Conservation (phyloP, 345 rosid species). For the Pugionium cornutum region DNA sequence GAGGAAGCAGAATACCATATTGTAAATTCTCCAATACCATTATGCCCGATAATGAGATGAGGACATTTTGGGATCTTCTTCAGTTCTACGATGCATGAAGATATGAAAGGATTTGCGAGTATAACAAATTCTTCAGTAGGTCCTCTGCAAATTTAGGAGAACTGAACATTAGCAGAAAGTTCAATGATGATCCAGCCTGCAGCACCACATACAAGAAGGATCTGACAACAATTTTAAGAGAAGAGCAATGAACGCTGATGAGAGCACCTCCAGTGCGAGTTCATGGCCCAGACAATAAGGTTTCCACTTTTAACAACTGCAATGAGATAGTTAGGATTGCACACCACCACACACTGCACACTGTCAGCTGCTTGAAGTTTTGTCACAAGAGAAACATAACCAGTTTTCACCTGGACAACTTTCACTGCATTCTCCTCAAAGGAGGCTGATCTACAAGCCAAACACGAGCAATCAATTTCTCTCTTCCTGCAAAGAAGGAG, state of each 20-base stretch:
- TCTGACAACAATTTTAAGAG: constrained; percentile 15
- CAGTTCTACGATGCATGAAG: constrained; percentile 66
- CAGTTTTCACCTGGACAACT: constrained; percentile 63
- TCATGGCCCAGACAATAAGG: constrained; percentile 78
- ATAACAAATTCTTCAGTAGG: constrained; percentile 52
- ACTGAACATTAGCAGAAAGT: constrained; percentile 27
- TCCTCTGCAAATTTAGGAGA: constrained; percentile 54
- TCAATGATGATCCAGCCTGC: constrained; percentile 31
- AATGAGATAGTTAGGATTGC: constrained; percentile 59
- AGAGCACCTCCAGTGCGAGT: constrained; percentile 76
- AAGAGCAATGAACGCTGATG: constrained; percentile 4
- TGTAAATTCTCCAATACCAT: constrained; percentile 74
- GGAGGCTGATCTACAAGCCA: constrained; percentile 61
- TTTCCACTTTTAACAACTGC: constrained; percentile 74
- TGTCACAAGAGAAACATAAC: constrained; percentile 68
- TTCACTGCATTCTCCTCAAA: constrained; percentile 56
- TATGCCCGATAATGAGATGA: constrained; percentile 67
- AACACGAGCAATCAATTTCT: constrained; percentile 66
- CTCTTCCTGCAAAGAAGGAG: constrained; percentile 54
- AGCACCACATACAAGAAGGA: constrained; percentile 14
- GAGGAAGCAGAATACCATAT: constrained; percentile 62
- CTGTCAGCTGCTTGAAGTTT: constrained; percentile 56
- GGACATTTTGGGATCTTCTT: constrained; percentile 67
- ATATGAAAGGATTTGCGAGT: constrained; percentile 45
- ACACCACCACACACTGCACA: constrained; percentile 60